Conservation (phyloP, 2,329 filamentous ascomycete genomes). For the Pochonia chlamydosporia region DNA sequence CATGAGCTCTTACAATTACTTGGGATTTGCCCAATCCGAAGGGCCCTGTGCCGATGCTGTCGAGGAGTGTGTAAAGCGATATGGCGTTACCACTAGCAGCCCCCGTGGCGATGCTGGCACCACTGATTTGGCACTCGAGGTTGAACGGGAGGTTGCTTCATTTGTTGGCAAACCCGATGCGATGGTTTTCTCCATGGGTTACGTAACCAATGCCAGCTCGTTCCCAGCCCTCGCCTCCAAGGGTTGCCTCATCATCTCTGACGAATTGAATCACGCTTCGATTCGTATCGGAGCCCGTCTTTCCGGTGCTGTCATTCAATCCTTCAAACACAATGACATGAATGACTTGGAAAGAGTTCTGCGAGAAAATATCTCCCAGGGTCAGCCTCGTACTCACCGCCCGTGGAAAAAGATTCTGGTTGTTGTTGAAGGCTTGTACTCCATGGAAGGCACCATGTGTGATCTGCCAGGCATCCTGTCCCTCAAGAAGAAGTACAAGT, state of each 20-base stretch:
- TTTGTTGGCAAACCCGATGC: conserved; percentile 93
- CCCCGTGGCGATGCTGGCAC: conserved; percentile 81
- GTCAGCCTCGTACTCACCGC: conserved; percentile 94
- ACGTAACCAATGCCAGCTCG: conserved; percentile 87
- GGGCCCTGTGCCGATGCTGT: conserved; percentile 92
- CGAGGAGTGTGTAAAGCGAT: conserved; percentile 77
- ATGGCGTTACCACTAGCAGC: conserved; percentile 78
- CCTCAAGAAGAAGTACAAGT: conserved; percentile 95
- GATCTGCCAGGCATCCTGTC: conserved; percentile 85
- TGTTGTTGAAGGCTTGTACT: conserved; percentile 94
- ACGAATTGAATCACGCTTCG: conserved; percentile 96
- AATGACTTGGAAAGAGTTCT: conserved; percentile 76
- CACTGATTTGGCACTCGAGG: conserved; percentile 79
- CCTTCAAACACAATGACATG: conserved; percentile 99
- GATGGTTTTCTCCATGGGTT: conserved; percentile 99
- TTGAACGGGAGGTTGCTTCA: conserved; percentile 80
- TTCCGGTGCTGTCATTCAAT: conserved; percentile 89
- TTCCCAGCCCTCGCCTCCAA: conserved; percentile 92
- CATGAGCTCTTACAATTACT: conserved; percentile 99
- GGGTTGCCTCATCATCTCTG: conserved; percentile 89
- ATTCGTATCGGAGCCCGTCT: conserved; percentile 93
- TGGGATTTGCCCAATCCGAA: conserved; percentile 95
- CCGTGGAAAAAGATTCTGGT: conserved; percentile 99
- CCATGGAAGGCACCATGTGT: conserved; percentile 98
- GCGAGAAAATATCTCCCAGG: conserved; percentile 89